Evolutionary conservation across 2,329 filamentous ascomycete genomes (phyloP), one percentile per base, ranked within the genome.

Genomic region (Colletotrichum ledebouriae): DNA sequence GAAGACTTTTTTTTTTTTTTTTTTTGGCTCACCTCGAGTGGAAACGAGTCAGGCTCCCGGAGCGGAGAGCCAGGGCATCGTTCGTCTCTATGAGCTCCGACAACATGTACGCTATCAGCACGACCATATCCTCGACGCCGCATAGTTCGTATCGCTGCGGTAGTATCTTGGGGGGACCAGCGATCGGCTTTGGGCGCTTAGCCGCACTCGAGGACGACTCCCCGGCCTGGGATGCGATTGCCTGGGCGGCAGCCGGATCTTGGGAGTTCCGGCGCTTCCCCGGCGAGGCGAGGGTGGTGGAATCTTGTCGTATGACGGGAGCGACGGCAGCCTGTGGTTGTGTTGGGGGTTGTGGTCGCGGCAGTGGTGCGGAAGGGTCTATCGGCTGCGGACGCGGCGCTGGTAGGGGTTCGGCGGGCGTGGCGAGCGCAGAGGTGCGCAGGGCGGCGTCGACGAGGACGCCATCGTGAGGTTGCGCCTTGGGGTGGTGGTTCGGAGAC

Each of bases 81-180:
- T 99, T 99, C 71, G 95, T 93, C 70, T 93, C 90, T 73, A 99
- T 97, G 55, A 99, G 84, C 80, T 99, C 96, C 79, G 94, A 91
- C 55, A 99, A 86, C 96, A 99, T 98, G 76, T 97, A 93, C 52
- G 94, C 90, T 72, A 99, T 96, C 69, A 99, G 83, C 47, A 95
- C 86, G 33, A 97, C 96, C 76, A 99, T 88, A 77, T 98, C 94
- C 75, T 94, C 92, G 9, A 93, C 88, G 44, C 91, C 85, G 77
- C 93, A 97, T 11, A 89, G 83, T 78, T 97, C 94, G 78, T 99
- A 99, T 74, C 86, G 85, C 68, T 86, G 79, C 1, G 96, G 92
- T 76, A 96, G 75, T 9, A 86, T 73, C 75, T 89, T 91, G 46
- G 86, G 81, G 7, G 85, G 83, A 6, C 78, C 79, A 13, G 81